Base-by-base conservation (phyloP, 352 stramenopile genomes). In the Thraustochytrium striatum region DNA sequence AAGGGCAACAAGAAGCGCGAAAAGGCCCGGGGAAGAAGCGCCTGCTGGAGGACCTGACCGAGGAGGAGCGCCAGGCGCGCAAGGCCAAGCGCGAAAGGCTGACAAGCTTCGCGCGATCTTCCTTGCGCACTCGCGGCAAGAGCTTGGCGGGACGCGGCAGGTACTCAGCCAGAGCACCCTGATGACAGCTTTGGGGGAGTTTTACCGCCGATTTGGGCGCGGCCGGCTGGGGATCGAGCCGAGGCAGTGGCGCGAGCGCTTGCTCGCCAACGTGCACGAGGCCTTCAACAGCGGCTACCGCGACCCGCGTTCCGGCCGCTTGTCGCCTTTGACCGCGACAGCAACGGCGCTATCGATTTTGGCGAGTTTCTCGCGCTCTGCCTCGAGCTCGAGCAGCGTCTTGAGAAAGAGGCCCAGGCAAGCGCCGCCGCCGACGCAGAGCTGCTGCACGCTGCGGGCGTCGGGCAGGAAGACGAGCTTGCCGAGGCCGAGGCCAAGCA, bases 281-380 rank as follows among this genome's bases (percentile, higher is more conserved):
- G 65, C 65, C 25, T 75, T 75, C 35, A 72, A 5, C 16, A 68
- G 65, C 39, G 65, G 65, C 0, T 41, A 43, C 21, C 43, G 65
- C 32, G 52, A 75, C 50, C 1, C 44, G 0, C 58, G 68, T 25
- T 61, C 44, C 5, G 65, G 65, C 19, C 3, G n/a, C 16, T 75
- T 75, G 2, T 70, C 30, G 41, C 65, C 32, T 75, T 35, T 68
- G 65, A 75, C 25, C 32, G 30, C 13, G 30, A 75, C 7, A 43
- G 52, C n/a, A 72, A 72, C 0, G 65, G 65, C 21, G 32, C 32
- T 8, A 39, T 75, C 30, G 65, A 75, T 55, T 75, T 30, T 39
- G 32, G 30, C 16, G 65, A 75, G 9, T 75, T 75, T 32, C 44
- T 62, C 19, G 30, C 32, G 0, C 36, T 75, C 3, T 9, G 11